Evolutionary conservation across 2,329 filamentous ascomycete species (phyloP).

Genomic region (Diaporthe sp.): DNA sequence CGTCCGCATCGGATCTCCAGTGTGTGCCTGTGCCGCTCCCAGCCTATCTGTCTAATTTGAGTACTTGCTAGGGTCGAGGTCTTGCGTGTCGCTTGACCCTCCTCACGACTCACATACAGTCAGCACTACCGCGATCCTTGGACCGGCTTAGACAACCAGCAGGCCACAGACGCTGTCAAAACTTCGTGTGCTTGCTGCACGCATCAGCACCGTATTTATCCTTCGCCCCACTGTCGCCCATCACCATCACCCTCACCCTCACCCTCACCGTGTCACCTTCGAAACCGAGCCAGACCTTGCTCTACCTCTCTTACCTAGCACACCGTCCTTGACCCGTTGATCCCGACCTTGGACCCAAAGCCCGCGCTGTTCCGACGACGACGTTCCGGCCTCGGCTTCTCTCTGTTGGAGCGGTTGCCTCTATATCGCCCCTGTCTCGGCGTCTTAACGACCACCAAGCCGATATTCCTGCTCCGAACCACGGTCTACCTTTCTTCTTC

Average conservation of each 20-base stretch:
- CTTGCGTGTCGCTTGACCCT: slow-evolving; percentile 25
- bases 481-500: not conserved
- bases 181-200: slow-evolving; percentile 4
- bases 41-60: slow-evolving; percentile 9
- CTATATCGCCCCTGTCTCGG: not conserved
- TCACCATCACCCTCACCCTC: not conserved
- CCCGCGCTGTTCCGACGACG: slow-evolving; percentile 8
- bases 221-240: not conserved
- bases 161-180: slow-evolving; percentile 7
- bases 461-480: not conserved
- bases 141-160: slow-evolving; percentile 19
- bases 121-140: slow-evolving; percentile 32
- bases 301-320: not conserved
- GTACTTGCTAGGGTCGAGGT: not conserved
- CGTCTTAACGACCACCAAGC: not conserved
- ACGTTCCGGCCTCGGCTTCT: slow-evolving; percentile 17
- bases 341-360: not conserved
- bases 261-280: not conserved
- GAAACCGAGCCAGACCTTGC: not conserved
- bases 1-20: not conserved
- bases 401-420: not conserved
- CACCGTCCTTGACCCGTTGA: not conserved
- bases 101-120: slow-evolving; percentile 17
- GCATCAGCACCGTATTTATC: slow-evolving; percentile 17
- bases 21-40: slow-evolving; percentile 9